Conservation (phyloP, 208 protist species). For the Acanthamoeba lenticulata region DNA sequence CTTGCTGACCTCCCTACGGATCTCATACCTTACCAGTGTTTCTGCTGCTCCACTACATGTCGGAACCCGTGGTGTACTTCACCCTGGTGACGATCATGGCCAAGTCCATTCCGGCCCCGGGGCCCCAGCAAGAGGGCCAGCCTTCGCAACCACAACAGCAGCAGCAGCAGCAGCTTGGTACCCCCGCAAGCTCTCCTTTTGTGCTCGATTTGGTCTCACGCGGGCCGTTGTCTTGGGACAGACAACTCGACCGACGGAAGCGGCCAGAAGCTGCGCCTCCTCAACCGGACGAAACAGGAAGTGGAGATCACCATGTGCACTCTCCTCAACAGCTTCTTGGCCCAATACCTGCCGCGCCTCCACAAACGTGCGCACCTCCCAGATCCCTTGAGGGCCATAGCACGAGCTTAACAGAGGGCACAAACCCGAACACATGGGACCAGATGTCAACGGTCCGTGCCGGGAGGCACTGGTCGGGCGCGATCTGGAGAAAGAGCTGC, state of each 20-base stretch:
- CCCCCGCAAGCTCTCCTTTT: neutral
- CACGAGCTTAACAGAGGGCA: too few relatives aligned
- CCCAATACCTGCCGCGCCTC: neutral
- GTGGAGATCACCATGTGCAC: neutral
- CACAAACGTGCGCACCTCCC: neutral
- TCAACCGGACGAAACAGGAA: neutral
- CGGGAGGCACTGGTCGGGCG: neutral
- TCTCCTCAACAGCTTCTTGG: neutral
- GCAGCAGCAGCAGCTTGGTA: too few relatives aligned
- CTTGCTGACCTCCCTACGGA: neutral
- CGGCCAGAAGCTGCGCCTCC: neutral
- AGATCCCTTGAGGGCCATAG: too few relatives aligned
- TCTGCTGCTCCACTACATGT: neutral
- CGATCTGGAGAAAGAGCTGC: neutral
- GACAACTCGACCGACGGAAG: neutral
- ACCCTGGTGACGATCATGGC: neutral
- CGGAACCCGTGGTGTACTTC: neutral
- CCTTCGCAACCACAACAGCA: too few relatives aligned
- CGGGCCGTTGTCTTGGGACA: neutral
- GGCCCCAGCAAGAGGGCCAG: too few relatives aligned
- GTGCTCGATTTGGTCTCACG: neutral
- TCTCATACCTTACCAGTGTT: neutral
- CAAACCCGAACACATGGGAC: neutral
- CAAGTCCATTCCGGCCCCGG: neutral
- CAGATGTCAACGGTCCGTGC: neutral